phyloP scores from a whole-genome alignment of 2,329 filamentous ascomycete species.

The Domatiomyces catenatus region DNA sequence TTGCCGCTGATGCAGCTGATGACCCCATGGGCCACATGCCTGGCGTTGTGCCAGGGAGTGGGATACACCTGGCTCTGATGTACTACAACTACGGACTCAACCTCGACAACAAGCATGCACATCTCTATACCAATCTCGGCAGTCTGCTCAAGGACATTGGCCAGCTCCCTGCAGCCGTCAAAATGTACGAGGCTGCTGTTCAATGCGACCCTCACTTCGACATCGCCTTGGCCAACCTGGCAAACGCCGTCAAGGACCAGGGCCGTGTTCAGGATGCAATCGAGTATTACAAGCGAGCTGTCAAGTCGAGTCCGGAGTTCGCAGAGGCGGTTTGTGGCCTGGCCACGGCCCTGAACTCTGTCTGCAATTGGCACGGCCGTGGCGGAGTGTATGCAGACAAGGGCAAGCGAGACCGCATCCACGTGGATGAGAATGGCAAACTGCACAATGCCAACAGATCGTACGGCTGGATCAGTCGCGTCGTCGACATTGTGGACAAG shows the following conservation, averaged over 20 bases:
- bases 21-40: constrained; percentile 27
- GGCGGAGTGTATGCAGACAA: constrained; percentile 66
- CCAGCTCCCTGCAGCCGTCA: constrained; percentile 76
- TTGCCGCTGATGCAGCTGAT: constrained; percentile 3
- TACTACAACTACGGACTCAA: constrained; percentile 92
- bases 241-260: constrained; percentile 95
- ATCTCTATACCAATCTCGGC: constrained; percentile 90
- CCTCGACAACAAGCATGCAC: constrained; percentile 77
- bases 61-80: constrained; percentile 69
- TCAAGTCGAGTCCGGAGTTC: constrained; percentile 84
- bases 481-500: constrained; percentile 77
- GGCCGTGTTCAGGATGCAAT: constrained; percentile 88
- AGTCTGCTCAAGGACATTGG: constrained; percentile 94
- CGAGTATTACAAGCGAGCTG: constrained; percentile 75
- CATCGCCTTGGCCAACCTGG: constrained; percentile 88
- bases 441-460: constrained; percentile 54
- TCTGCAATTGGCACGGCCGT: constrained; percentile 84
- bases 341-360: constrained; percentile 86
- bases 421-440: constrained; percentile 73
- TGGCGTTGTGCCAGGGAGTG: constrained; percentile 71
- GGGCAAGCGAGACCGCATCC: constrained; percentile 74
- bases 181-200: constrained; percentile 94
- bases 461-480: constrained; percentile 75
- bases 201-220: constrained; percentile 87
- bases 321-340: constrained; percentile 93